These are phyloP conservation scores for Sarcomyxa edulis DNA, from an alignment of 768 basidiomycete genomes.

Conservation along the genomic window DNA sequence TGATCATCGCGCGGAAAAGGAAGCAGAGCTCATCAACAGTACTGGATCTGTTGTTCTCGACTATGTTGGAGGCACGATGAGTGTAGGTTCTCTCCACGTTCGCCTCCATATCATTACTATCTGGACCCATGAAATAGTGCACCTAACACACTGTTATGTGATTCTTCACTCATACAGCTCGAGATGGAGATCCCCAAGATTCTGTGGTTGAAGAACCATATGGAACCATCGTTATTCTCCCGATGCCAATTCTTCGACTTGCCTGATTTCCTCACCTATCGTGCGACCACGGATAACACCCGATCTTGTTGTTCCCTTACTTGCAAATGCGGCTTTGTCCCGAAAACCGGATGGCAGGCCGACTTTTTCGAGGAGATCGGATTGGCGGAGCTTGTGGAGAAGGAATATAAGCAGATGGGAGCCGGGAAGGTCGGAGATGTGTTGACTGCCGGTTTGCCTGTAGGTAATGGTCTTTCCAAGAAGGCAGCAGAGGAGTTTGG, in stretches of 20 bases:
- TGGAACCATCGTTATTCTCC: conserved; percentile 66
- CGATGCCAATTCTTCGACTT: conserved; percentile 84
- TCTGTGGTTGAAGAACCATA: conserved; percentile 91
- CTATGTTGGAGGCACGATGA: conserved; percentile 96
- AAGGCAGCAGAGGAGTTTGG: conserved; percentile 83
- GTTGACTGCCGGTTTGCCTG: conserved; percentile 79
- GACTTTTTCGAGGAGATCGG: conserved; percentile 88
- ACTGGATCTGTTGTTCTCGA: conserved; percentile 83
- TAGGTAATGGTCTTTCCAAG: conserved; percentile 78
- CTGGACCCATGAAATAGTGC: neutral
- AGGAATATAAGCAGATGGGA: conserved; percentile 73
- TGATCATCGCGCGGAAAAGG: conserved; percentile 89
- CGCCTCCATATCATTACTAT: neutral
- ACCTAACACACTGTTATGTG: conserved; percentile 11
- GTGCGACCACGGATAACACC: conserved; percentile 67
- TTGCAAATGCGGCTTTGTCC: conserved; percentile 94
- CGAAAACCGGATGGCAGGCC: conserved; percentile 80
- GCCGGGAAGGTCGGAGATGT: conserved; percentile 50
- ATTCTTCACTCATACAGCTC: conserved; percentile 41
- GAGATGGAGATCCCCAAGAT: conserved; percentile 99
- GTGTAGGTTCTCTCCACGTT: too few relatives aligned
- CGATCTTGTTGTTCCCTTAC: conserved; percentile 92
- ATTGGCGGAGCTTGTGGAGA: conserved; percentile 60
- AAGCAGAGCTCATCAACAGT: conserved; percentile 85
- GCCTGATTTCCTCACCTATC: conserved; percentile 95